These are phyloP conservation scores for Diddensiella transvaalensis DNA, from an alignment of 805 yeast genomes.

Conservation along the genomic window DNA sequence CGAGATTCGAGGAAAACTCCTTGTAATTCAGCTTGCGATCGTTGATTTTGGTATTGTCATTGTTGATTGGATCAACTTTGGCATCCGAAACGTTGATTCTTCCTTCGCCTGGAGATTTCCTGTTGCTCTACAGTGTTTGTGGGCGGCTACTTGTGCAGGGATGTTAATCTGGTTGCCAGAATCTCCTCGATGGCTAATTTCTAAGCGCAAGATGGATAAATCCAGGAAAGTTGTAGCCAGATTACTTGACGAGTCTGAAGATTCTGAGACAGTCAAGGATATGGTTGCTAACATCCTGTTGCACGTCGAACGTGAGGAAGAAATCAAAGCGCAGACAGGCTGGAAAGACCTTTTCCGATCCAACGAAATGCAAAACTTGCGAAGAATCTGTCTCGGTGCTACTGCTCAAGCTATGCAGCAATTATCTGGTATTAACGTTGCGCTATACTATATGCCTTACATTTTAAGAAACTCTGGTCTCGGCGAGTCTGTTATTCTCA, in stretches of 20 bases:
- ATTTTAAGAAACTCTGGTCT: background rate
- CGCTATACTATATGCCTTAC: background rate
- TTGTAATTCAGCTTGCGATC: constrained; percentile 65
- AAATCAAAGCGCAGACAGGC: constrained; percentile 13
- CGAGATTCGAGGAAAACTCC: constrained; percentile 58
- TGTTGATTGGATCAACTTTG: constrained; percentile 70
- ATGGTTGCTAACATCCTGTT: constrained; percentile 18
- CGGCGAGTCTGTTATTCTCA: background rate
- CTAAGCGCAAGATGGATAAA: constrained; percentile 52
- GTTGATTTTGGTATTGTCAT: constrained; percentile 65
- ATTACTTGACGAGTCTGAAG: constrained; percentile 26
- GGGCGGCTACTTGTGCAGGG: constrained; percentile 54
- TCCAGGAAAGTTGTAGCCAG: constrained; percentile 49
- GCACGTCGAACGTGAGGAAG: too few species aligned
- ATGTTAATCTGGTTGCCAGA: constrained; percentile 59
- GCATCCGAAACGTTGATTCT: constrained; percentile 49
- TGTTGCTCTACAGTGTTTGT: constrained; percentile 59
- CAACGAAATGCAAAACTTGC: constrained; percentile 58
- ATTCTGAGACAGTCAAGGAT: constrained; percentile 14
- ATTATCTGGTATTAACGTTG: constrained; percentile 18
- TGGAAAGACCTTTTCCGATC: constrained; percentile 34
- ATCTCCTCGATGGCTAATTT: constrained; percentile 79
- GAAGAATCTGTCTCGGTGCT: constrained; percentile 58
- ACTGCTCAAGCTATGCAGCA: constrained; percentile 48
- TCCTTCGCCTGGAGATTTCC: constrained; percentile 64